Evolutionary conservation across 345 rosid genomes (phyloP).

Genomic region (Trapa bicornis): DNA sequence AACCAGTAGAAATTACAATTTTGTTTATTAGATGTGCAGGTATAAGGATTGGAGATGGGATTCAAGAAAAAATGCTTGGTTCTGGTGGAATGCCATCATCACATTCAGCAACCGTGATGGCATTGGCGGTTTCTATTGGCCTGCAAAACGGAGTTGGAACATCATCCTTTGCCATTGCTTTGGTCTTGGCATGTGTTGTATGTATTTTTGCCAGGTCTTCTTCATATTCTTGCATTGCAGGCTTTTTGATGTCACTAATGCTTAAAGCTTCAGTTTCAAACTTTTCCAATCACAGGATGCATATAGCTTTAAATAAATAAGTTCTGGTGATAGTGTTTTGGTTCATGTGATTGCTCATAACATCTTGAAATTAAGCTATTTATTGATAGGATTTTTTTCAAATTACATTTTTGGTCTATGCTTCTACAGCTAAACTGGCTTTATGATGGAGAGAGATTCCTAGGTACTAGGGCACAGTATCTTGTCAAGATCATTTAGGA

Average conservation of each 20-base stretch:
- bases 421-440: not conserved
- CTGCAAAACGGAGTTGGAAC: constrained; percentile 39
- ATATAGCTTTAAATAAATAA: not conserved
- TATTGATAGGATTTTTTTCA: not conserved
- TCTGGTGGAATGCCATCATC: constrained; percentile 77
- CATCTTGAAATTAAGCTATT: not conserved
- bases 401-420: not conserved
- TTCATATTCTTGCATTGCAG: constrained; percentile 17
- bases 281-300: not conserved
- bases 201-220: constrained; percentile 28
- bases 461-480: not conserved
- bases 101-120: constrained; percentile 50
- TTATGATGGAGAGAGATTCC: not conserved
- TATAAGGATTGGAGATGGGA: constrained; percentile 62
- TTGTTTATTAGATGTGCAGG: constrained; percentile 20
- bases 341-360: not conserved
- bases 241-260: not conserved
- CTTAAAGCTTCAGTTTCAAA: not conserved
- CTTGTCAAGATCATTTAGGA: not conserved
- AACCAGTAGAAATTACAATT: too few relatives aligned
- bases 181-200: constrained; percentile 59
- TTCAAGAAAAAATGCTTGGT: constrained; percentile 33
- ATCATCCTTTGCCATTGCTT: constrained; percentile 37
- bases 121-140: constrained; percentile 42
- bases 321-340: not conserved